Percentiles rank a stretch among this genome's conserved stretches.
Evolutionary conservation across 2,329 filamentous ascomycete genomes (phyloP).

Genomic region (Ophiostoma sp.): DNA sequence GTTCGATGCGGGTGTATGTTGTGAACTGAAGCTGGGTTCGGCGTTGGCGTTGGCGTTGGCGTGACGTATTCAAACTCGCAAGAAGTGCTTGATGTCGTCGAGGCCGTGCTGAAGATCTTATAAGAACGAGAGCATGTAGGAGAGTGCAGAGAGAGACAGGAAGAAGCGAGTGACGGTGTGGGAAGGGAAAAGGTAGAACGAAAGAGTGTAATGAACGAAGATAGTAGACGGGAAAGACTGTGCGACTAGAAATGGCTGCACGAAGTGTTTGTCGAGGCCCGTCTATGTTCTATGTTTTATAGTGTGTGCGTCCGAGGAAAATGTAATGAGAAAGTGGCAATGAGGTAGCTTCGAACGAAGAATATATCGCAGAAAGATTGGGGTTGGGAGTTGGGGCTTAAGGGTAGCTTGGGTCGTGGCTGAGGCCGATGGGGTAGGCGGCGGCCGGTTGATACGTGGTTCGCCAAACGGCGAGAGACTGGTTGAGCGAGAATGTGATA

Average conservation of each 20-base stretch:
- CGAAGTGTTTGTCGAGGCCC: no score
- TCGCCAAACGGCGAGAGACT: slow-evolving; percentile 5
- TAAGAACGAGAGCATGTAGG: not conserved
- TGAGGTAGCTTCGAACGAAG: not conserved
- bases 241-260: not conserved
- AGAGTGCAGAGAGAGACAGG: not conserved
- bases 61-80: no score
- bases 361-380: not conserved
- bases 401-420: slow-evolving; percentile 11
- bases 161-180: slow-evolving; percentile 5
- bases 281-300: no score
- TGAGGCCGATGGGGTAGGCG: slow-evolving; percentile 4
- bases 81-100: not conserved
- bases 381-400: not conserved
- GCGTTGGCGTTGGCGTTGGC: not conserved
- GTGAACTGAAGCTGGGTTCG: not conserved
- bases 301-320: no score
- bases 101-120: not conserved
- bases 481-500: not conserved
- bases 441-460: slow-evolving; percentile 17
- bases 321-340: no score
- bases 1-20: not conserved
- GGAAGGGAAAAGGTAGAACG: not conserved
- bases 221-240: not conserved
- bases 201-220: not conserved